phyloP scores from a whole-genome alignment of 805 yeast genomes.

The Candida nemodendra region DNA sequence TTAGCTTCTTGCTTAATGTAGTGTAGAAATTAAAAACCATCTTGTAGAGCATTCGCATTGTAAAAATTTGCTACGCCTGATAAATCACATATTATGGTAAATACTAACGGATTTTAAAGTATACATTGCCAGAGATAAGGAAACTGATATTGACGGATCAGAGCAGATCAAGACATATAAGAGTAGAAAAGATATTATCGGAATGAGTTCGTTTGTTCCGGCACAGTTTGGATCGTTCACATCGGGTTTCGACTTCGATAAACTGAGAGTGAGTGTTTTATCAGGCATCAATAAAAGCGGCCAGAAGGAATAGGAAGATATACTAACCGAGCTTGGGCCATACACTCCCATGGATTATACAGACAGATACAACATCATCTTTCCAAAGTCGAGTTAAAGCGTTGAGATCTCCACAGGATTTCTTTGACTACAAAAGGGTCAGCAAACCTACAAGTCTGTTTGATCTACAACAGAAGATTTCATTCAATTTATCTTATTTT shows the following conservation, averaged over 20 bases:
- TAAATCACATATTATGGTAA: too few relatives aligned
- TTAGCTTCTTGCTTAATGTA: too few relatives aligned
- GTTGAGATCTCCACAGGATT: constrained; percentile 83
- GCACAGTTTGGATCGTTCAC: constrained; percentile 35
- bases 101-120: too few relatives aligned
- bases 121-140: too few relatives aligned
- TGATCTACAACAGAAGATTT: constrained; percentile 80
- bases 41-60: background rate
- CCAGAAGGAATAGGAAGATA: too few relatives aligned
- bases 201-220: constrained; percentile 35
- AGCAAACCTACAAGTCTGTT: constrained; percentile 81
- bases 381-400: constrained; percentile 64
- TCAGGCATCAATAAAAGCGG: too few relatives aligned
- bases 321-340: background rate
- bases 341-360: background rate
- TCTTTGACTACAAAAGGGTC: constrained; percentile 81
- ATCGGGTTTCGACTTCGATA: constrained; percentile 33
- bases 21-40: background rate
- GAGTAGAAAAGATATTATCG: background rate
- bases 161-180: background rate
- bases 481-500: constrained; percentile 82
- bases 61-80: background rate
- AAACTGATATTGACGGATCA: too few relatives aligned
- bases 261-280: constrained; percentile 29
- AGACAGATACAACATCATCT: constrained; percentile 37